A percentile compares a stretch with the other conserved stretches of the same genome.
Conservation (phyloP, 2,329 filamentous ascomycete species). For the Xylariaceae sp. region DNA sequence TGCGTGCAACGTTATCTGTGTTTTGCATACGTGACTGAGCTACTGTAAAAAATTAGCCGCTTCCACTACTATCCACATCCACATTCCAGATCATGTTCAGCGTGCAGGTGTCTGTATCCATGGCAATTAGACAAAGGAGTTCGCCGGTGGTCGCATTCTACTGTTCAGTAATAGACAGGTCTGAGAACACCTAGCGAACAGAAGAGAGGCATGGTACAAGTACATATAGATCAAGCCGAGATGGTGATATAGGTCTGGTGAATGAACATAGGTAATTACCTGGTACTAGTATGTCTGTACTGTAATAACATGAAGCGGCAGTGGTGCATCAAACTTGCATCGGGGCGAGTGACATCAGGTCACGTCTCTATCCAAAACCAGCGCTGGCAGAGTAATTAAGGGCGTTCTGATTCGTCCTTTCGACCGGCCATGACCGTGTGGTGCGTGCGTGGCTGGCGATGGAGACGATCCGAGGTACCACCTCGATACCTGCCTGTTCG, state of each 20-base stretch:
- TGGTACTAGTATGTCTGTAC: neutral
- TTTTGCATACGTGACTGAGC: neutral
- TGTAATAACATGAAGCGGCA: conserved; percentile 16
- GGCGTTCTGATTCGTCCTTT: conserved; percentile 33
- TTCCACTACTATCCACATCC: conserved; percentile 21
- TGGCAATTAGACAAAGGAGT: conserved; percentile 2
- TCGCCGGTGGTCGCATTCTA: neutral
- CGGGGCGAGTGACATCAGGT: conserved; percentile 27
- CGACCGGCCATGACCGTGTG: conserved; percentile 23
- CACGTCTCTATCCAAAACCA: conserved; percentile 17
- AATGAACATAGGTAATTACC: no score
- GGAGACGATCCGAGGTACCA: conserved; percentile 2
- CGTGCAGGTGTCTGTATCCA: neutral
- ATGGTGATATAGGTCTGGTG: no score
- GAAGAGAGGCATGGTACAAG: no score
- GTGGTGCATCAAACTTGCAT: conserved; percentile 5
- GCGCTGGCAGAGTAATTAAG: conserved; percentile 28
- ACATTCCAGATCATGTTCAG: conserved; percentile 11
- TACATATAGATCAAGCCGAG: no score
- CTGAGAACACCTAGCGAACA: no score
- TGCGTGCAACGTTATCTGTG: conserved; percentile 7
- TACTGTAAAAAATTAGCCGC: conserved; percentile 14
- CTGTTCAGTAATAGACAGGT: no score
- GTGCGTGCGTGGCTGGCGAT: conserved; percentile 1
- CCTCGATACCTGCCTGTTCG: conserved; percentile 9